phyloP scores from a whole-genome alignment of 345 rosid genomes.

The Jatropha curcas region DNA sequence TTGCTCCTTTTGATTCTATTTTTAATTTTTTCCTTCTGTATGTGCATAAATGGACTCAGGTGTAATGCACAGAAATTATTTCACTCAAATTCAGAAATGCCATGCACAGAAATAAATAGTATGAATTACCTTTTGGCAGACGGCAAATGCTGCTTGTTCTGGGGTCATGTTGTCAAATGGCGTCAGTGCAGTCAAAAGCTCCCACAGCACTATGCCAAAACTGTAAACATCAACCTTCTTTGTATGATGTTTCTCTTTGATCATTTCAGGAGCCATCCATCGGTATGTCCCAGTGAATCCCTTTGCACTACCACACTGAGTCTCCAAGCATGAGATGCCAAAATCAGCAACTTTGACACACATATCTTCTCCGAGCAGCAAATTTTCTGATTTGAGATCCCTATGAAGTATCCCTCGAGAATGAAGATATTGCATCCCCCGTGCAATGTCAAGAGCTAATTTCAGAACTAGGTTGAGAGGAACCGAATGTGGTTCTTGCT shows the following conservation, averaged over 20 bases:
- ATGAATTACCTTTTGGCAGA: constrained; percentile 63
- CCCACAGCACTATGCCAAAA: constrained; percentile 82
- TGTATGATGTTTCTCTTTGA: constrained; percentile 67
- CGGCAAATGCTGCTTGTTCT: constrained; percentile 84
- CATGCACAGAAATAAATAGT: background rate
- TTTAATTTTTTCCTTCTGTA: background rate
- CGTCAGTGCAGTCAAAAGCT: constrained; percentile 64
- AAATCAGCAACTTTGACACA: constrained; percentile 73
- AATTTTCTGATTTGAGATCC: constrained; percentile 80
- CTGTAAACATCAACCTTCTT: constrained; percentile 83
- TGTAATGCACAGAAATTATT: background rate
- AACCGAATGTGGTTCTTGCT: constrained; percentile 67
- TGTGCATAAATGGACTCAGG: background rate
- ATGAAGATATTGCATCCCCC: constrained; percentile 76
- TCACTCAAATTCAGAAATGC: background rate
- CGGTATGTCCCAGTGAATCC: constrained; percentile 80
- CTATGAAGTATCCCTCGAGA: constrained; percentile 68
- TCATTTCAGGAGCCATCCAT: constrained; percentile 94
- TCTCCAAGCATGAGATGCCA: constrained; percentile 72
- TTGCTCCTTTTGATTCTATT: background rate
- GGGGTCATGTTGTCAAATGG: constrained; percentile 81
- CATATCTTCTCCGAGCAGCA: constrained; percentile 68
- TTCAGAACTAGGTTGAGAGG: constrained; percentile 60
- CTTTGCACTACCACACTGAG: constrained; percentile 62
- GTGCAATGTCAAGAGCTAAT: constrained; percentile 69